Evolutionary conservation across 2,329 filamentous ascomycete genomes (phyloP).

Genomic region (Berkeleyomyces basicola): DNA sequence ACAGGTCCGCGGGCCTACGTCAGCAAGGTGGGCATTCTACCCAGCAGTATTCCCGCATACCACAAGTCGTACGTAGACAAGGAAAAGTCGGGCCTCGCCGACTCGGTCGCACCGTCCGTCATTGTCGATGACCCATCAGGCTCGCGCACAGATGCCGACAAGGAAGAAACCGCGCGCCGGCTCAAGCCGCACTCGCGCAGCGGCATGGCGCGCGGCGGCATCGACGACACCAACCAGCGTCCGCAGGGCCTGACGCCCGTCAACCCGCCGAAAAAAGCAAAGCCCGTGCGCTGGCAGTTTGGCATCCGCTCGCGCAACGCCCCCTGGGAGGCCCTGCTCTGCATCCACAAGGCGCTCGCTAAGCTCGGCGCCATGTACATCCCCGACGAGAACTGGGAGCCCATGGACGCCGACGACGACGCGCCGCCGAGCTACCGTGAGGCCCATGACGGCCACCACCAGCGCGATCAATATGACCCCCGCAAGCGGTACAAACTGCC

Average conservation of each 20-base stretch:
- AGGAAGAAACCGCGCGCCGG: constrained; percentile 62
- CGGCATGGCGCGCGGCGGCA: constrained; percentile 50
- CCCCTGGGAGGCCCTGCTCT: constrained; percentile 83
- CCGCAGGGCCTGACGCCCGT: constrained; percentile 48
- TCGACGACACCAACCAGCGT: constrained; percentile 33
- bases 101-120: constrained; percentile 25
- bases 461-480: constrained; percentile 29
- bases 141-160: constrained; percentile 51
- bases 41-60: constrained; percentile 77
- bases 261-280: constrained; percentile 49
- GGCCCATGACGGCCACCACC: constrained; percentile 26
- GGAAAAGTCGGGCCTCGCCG: constrained; percentile 34
- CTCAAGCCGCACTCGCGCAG: constrained; percentile 72
- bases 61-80: constrained; percentile 83
- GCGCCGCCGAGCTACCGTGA: constrained; percentile 25
- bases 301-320: constrained; percentile 89
- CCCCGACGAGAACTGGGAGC: constrained; percentile 41
- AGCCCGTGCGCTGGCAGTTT: constrained; percentile 91
- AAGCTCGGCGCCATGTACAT: constrained; percentile 87
- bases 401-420: constrained; percentile 27
- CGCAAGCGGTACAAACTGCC: constrained; percentile 62
- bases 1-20: constrained; percentile 40
- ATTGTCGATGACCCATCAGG: constrained; percentile 32
- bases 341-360: constrained; percentile 80
- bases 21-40: constrained; percentile 81